A percentile compares a stretch with the other conserved stretches of the same genome.
Evolutionary conservation across 202 grass and related monocot genomes (phyloP).

Genomic region (Setaria viridis): DNA sequence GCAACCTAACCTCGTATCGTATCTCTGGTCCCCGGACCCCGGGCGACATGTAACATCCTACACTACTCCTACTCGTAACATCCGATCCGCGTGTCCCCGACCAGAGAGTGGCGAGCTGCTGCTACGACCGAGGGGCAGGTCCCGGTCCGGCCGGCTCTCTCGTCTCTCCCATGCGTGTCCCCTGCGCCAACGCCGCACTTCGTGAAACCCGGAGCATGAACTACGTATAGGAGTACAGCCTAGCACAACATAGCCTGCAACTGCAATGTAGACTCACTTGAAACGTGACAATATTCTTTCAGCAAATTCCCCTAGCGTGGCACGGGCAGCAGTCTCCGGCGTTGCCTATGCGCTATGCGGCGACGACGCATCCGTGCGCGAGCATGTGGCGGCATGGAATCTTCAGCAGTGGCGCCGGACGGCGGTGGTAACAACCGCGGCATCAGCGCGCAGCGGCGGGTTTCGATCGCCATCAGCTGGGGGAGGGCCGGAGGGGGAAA

Average conservation of each 20-base stretch:
- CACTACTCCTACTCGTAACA: too few species aligned
- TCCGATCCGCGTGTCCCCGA: too few species aligned
- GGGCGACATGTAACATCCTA: slow-evolving; percentile 2
- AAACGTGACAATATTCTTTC: too few species aligned
- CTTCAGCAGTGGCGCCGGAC: not conserved
- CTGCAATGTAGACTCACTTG: too few species aligned
- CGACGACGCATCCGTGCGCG: too few species aligned
- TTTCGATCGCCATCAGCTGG: not conserved
- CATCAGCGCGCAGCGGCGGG: not conserved
- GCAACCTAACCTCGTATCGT: slow-evolving; percentile 40
- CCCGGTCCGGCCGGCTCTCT: not conserved
- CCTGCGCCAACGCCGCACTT: slow-evolving; percentile 16
- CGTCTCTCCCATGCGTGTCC: slow-evolving; percentile 19
- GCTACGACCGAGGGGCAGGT: not conserved
- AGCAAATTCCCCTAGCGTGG: too few species aligned
- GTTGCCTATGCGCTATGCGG: too few species aligned
- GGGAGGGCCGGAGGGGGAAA: not conserved
- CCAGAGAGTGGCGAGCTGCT: too few species aligned
- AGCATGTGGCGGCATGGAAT: not conserved
- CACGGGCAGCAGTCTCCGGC: too few species aligned
- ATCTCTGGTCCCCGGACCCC: slow-evolving; percentile 28
- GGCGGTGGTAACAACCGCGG: not conserved
- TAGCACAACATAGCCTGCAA: not conserved
- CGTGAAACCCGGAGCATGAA: slow-evolving; percentile 31
- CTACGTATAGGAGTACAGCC: not conserved